phyloP scores from a whole-genome alignment of 176 grass and related monocot species.

The Thalia dealbata region DNA sequence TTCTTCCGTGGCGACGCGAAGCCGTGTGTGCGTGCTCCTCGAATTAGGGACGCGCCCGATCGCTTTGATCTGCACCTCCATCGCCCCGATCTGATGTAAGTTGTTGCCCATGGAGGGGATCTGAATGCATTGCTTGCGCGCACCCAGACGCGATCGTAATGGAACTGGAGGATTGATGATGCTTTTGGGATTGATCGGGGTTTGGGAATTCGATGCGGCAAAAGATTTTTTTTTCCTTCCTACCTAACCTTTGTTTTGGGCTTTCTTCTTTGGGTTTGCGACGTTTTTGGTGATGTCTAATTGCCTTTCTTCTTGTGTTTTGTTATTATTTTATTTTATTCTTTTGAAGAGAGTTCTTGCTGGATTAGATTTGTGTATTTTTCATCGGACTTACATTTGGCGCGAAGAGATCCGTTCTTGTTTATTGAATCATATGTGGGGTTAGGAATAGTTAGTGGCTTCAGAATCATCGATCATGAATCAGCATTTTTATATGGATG shows the following conservation, averaged over 20 bases:
- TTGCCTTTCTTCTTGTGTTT: too few relatives aligned
- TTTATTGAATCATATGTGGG: neutral
- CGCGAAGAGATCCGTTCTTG: neutral
- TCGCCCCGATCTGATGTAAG: constrained; percentile 13
- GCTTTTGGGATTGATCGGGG: neutral
- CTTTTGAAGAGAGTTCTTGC: neutral
- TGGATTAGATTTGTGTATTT: neutral
- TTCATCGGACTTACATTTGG: neutral
- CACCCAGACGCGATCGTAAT: neutral
- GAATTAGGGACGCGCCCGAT: neutral
- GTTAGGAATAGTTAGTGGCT: neutral
- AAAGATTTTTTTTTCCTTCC: neutral
- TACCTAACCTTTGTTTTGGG: too few relatives aligned
- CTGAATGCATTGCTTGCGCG: neutral
- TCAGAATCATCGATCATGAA: neutral
- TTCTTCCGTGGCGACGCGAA: constrained; percentile 18
- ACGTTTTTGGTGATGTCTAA: too few relatives aligned
- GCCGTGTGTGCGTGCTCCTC: neutral
- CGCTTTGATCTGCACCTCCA: neutral
- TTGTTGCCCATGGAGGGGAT: neutral
- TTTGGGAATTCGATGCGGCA: neutral
- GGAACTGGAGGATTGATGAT: neutral
- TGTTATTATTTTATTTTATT: neutral
- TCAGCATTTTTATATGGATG: neutral
- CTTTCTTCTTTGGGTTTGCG: neutral